phyloP scores from a whole-genome alignment of 805 yeast genomes.

The Metschnikowia chrysomelidarum region DNA sequence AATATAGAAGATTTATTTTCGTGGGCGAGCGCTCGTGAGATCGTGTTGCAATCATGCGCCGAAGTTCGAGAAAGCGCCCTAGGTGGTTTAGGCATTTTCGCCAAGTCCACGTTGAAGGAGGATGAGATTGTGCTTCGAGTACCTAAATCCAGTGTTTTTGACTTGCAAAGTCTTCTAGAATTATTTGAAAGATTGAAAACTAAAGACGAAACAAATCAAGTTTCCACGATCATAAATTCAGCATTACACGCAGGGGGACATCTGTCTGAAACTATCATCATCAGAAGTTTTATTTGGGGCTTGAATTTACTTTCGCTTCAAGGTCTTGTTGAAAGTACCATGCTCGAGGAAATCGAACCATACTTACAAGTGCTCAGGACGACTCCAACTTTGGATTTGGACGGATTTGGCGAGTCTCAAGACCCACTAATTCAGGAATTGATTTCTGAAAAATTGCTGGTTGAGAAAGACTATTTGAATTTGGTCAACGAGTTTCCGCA shows the following conservation, averaged over 20 bases:
- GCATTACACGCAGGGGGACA: slow-evolving; percentile 8
- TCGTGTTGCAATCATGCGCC: slow-evolving; percentile 5
- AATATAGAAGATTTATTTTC: no score
- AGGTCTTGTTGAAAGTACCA: background rate
- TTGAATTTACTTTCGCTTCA: slow-evolving; percentile 2
- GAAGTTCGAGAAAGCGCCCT: slow-evolving; percentile 9
- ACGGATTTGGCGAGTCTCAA: slow-evolving; percentile 1
- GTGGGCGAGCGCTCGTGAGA: slow-evolving; percentile 11
- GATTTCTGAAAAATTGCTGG: slow-evolving; percentile 7
- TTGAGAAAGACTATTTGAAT: slow-evolving; percentile 3
- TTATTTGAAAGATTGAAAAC: slow-evolving; percentile 5
- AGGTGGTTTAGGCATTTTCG: slow-evolving; percentile 17
- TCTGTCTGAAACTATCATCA: slow-evolving; percentile 15
- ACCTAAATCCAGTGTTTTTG: slow-evolving; percentile 11
- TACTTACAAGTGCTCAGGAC: slow-evolving; percentile 13
- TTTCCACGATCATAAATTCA: slow-evolving; percentile 6
- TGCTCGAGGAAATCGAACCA: slow-evolving; percentile 3
- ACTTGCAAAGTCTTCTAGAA: slow-evolving; percentile 10
- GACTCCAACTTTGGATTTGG: slow-evolving; percentile 13
- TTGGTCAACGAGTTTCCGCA: slow-evolving; percentile 4
- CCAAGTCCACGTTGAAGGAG: slow-evolving; percentile 3
- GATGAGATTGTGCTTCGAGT: slow-evolving; percentile 13
- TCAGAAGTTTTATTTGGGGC: slow-evolving; percentile 19
- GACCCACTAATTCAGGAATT: slow-evolving; percentile 8
- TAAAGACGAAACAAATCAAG: slow-evolving; percentile 5